Conservation (phyloP, 352 stramenopile species). For the Pseudoperonospora humuli region DNA sequence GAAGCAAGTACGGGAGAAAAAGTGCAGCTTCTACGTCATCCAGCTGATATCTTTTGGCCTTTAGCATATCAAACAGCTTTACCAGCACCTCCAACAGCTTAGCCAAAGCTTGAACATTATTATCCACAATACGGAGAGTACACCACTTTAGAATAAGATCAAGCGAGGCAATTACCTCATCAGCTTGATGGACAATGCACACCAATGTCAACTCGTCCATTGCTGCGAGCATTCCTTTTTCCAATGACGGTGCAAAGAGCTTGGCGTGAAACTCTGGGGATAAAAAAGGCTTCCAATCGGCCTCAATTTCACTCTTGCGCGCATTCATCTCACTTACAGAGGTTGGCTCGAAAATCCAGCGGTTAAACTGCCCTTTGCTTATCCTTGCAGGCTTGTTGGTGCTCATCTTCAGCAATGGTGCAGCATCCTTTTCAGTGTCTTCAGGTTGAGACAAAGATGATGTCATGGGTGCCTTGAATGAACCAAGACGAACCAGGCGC, state of each 20-base stretch:
- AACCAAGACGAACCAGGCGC: conserved; percentile 27
- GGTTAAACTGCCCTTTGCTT: conserved; percentile 64
- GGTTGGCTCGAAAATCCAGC: conserved; percentile 78
- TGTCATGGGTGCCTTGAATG: conserved; percentile 15
- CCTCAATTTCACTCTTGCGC: conserved; percentile 67
- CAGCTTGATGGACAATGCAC: conserved; percentile 50
- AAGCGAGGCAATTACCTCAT: conserved; percentile 59
- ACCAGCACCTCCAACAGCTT: conserved; percentile 79
- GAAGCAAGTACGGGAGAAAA: conserved; percentile 71
- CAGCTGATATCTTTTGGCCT: conserved; percentile 47
- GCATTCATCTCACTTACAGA: conserved; percentile 55
- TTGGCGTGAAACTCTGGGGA: conserved; percentile 63
- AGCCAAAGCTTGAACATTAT: conserved; percentile 80
- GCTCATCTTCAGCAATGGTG: conserved; percentile 57
- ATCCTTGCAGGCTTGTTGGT: conserved; percentile 48
- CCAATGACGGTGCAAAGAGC: conserved; percentile 65
- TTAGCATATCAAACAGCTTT: conserved; percentile 78
- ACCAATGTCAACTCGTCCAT: conserved; percentile 59
- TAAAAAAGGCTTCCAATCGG: conserved; percentile 70
- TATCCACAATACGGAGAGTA: conserved; percentile 76
- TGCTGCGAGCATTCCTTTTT: conserved; percentile 79
- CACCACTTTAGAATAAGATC: conserved; percentile 85
- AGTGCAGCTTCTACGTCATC: conserved; percentile 81
- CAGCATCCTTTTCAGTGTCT: conserved; percentile 31
- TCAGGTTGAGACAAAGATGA: conserved; percentile 31